Base-by-base conservation (phyloP, 148 eudicot genomes). In the Cornus kousa region DNA sequence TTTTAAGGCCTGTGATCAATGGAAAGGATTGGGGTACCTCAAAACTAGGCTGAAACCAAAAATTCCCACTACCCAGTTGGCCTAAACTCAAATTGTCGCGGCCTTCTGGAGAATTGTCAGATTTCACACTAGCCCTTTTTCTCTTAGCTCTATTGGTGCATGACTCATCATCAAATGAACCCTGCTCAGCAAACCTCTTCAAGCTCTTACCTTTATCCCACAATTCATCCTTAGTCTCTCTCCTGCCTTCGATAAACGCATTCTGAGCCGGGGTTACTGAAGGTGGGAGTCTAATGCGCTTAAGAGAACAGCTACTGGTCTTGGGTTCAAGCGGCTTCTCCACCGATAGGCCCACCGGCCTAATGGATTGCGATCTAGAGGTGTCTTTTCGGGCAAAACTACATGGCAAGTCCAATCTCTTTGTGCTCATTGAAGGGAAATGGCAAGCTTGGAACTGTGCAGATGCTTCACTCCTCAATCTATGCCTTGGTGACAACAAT, bases 371-470 rank as follows among this genome's bases (percentile, higher is more conserved):
- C 7, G 88, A 75, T 32, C 86, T 62, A 2, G 91, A 75, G 68
- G 85, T 75, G 20, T 92, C 91, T 69, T 89, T 93, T 67, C 91
- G 74, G 8, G 92, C 82, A 72, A 93, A 96, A 78, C 79, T 85
- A 85, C 96, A 87, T 39, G 98, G 97, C 73, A 96, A 80, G 48
- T 96, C 98, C 82, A 96, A 87, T 85, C 95, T 93, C 73, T 92
- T 95, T 78, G 97, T 93, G 95, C 97, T 96, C 98, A 96, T 93
- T 82, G 97, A 86, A 79, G 92, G 97, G 83, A 84, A 86, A 87
- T 92, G 87, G 69, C 94, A 92, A 79, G 92, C 89, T 86, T 91
- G 92, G 83, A 88, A 90, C 80, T 91, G 94, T 82, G 89, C 80
- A 33, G 94, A 80, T 87, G 90, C 88, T 88, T 91, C 94, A 84